phyloP scores from a whole-genome alignment of 768 basidiomycete species.

The Auricularia heimuer region DNA sequence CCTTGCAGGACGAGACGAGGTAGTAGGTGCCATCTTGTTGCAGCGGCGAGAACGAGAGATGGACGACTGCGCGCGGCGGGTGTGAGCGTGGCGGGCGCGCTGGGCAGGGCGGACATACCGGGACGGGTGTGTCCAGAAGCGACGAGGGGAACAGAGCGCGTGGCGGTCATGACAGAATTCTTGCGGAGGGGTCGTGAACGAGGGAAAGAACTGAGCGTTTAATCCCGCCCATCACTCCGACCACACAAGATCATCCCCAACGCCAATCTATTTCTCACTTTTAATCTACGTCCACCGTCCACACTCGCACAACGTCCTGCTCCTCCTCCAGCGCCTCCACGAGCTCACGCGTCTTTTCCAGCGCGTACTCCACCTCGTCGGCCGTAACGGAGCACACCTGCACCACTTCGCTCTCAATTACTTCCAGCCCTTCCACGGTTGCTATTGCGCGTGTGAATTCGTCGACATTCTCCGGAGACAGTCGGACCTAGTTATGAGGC shows the following conservation, averaged over 20 bases:
- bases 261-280: not conserved
- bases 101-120: not conserved
- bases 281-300: conserved; percentile 36
- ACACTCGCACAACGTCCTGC: conserved; percentile 50
- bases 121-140: conserved; percentile 66
- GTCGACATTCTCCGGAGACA: conserved; percentile 31
- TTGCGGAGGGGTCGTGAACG: not conserved
- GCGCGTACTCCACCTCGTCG: conserved; percentile 30
- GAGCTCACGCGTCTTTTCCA: conserved; percentile 31
- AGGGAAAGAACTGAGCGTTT: not conserved
- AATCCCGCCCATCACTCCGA: not conserved
- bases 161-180: not conserved
- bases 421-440: conserved; percentile 24
- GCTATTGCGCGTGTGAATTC: conserved; percentile 29
- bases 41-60: conserved; percentile 84
- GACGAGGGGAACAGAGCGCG: conserved; percentile 56
- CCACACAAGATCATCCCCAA: not conserved
- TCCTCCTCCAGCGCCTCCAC: conserved; percentile 45
- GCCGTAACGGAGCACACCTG: conserved; percentile 41
- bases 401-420: conserved; percentile 41
- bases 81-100: not conserved
- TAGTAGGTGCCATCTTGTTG: conserved; percentile 81
- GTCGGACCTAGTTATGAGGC: conserved; percentile 30
- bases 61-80: conserved; percentile 44
- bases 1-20: conserved; percentile 95